Base-by-base conservation (phyloP, 352 stramenopile genomes). In the Phytophthora vignae region DNA sequence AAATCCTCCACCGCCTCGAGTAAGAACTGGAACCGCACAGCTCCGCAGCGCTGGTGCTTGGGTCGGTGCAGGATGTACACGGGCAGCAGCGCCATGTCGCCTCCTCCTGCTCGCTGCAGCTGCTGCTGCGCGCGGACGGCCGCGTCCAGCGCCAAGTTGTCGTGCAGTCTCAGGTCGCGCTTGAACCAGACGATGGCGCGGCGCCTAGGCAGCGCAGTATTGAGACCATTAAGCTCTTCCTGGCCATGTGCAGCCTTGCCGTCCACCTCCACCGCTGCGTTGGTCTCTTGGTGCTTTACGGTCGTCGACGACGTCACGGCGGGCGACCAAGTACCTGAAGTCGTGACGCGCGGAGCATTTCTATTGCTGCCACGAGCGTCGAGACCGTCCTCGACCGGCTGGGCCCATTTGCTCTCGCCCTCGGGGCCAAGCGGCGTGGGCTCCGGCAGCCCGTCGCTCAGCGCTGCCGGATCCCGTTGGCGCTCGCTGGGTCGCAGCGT, bases 141-240 rank as follows among this genome's bases (percentile, higher is more conserved):
- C 17, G 85, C 84, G 15, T 92, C 59, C 11, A 99, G 78, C 29
- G 91, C 90, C 38, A 95, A 84, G 79, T 99, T 99, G 84, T 99
- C 98, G 77, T 99, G 94, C 22, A 99, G 62, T 19, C 97, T 81
- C 54, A 99, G 75, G 59, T 97, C 95, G 38, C 98, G 98, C 5
- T 97, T 88, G 62, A 99, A 98, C 97, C 97, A 99, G 29, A 92
- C 70, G 17, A 94, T 50, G 4, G 84, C 83, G 8, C 82, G 76
- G 6, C 82, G 76, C n/a, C 80, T 76, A 11, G 65, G 46, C 21
- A 46, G 49, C 12, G 4, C 21, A n/a, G 22, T 19, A n/a, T 56
- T 54, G 21, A 49, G 11, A 46, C 9, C 27, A 31, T 46, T 10
- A 46, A 17, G 1, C 15, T n/a, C n/a, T 21, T n/a, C 15, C 14